These are phyloP conservation scores for Musa acuminata DNA, from an alignment of 176 grass and related monocot genomes.

Conservation along the genomic window DNA sequence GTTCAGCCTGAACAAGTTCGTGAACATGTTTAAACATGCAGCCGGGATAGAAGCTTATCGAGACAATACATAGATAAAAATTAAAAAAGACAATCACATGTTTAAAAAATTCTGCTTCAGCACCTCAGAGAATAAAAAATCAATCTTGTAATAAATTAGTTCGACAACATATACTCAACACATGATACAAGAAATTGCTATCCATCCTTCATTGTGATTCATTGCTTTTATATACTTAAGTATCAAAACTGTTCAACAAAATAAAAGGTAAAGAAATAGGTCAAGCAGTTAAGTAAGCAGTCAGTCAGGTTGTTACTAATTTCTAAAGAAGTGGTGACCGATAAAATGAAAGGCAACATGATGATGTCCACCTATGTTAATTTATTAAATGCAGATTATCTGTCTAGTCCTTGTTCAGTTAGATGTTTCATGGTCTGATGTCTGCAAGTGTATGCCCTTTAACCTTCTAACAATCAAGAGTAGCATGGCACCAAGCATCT, in stretches of 20 bases:
- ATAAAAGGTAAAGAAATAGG: neutral
- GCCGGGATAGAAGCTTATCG: neutral
- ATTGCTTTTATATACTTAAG: neutral
- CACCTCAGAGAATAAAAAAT: no score
- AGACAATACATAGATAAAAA: constrained; percentile 3
- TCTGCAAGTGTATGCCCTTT: no score
- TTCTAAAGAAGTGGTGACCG: no score
- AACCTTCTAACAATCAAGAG: no score
- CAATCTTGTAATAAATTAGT: neutral
- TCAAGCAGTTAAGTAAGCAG: neutral
- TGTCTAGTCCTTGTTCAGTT: neutral
- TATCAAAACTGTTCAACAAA: neutral
- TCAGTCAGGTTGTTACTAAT: no score
- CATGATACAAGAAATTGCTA: neutral
- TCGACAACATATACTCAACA: neutral
- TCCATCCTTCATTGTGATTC: neutral
- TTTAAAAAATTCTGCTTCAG: no score
- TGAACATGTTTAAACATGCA: neutral
- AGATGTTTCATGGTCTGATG: neutral
- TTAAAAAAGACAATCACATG: neutral
- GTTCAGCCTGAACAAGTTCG: constrained; percentile 48
- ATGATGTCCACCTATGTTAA: neutral
- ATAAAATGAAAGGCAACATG: neutral
- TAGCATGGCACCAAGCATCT: no score
- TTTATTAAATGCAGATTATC: neutral